Evolutionary conservation across 2,329 filamentous ascomycete species (phyloP).

Genomic region (Tolypocladium pustulatum): DNA sequence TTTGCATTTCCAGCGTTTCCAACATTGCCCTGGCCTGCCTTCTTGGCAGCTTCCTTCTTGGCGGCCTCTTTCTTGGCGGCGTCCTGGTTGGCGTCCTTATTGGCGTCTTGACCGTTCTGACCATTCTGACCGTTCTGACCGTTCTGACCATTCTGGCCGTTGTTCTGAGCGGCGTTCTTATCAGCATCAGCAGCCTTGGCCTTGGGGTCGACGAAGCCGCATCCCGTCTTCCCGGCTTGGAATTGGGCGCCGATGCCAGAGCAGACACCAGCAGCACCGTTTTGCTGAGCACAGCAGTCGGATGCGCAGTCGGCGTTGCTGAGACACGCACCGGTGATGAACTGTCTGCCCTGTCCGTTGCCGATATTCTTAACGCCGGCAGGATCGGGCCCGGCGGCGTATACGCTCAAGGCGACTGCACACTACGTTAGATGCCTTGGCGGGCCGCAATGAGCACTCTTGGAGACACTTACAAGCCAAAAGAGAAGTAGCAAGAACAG

Average conservation of each 20-base stretch:
- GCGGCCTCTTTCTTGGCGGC: not conserved
- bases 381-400: slow-evolving; percentile 3
- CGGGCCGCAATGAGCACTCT: not conserved
- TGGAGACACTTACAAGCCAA: not conserved
- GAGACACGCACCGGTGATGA: slow-evolving; percentile 19
- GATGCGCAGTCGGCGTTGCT: slow-evolving; percentile 15
- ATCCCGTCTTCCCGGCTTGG: slow-evolving; percentile 19
- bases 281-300: slow-evolving; percentile 16
- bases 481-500: not conserved
- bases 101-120: not conserved
- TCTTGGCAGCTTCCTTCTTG: not conserved
- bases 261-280: slow-evolving; percentile 15
- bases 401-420: slow-evolving; percentile 2
- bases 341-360: slow-evolving; percentile 13
- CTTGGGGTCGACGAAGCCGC: slow-evolving; percentile 15
- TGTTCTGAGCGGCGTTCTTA: not conserved
- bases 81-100: not conserved
- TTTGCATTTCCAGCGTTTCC: not conserved
- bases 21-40: not conserved
- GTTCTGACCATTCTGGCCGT: not conserved
- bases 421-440: not conserved
- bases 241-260: slow-evolving; percentile 16
- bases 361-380: slow-evolving; percentile 14
- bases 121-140: not conserved
- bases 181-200: not conserved